A percentile compares a stretch with the other conserved stretches of the same genome.
phyloP scores from a whole-genome alignment of 2,329 filamentous ascomycete species.

The Periconia sp. region DNA sequence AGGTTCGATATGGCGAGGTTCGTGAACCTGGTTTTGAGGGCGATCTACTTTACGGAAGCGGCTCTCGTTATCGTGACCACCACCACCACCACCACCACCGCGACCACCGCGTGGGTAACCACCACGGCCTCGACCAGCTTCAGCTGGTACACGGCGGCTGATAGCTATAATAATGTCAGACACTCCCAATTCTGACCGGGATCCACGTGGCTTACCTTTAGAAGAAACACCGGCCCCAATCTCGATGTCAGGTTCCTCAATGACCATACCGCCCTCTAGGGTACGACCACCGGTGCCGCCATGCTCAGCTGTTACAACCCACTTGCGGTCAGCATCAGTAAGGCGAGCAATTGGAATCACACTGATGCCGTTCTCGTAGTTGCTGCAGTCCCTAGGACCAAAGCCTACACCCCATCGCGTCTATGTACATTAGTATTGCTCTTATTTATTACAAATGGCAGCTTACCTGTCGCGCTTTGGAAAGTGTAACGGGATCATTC shows the following conservation, averaged over 20 bases:
- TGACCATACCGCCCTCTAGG: slow-evolving; percentile 80
- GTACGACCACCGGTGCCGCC: slow-evolving; percentile 84
- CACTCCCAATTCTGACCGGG: not conserved
- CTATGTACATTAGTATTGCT: slow-evolving; percentile 48
- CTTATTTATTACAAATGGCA: not conserved
- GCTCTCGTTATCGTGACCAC: slow-evolving; percentile 22
- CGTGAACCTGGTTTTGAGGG: slow-evolving; percentile 17
- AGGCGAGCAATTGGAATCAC: slow-evolving; percentile 89
- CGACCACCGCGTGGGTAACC: slow-evolving; percentile 16
- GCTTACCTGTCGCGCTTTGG: slow-evolving; percentile 54
- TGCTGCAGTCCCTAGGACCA: slow-evolving; percentile 93
- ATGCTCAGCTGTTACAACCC: slow-evolving; percentile 92
- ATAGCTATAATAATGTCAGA: slow-evolving; percentile 31
- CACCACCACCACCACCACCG: slow-evolving; percentile 10
- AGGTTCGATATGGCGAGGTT: slow-evolving; percentile 37
- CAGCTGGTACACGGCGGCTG: slow-evolving; percentile 38
- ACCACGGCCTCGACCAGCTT: slow-evolving; percentile 27
- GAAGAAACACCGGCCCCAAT: slow-evolving; percentile 97
- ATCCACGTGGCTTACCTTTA: slow-evolving; percentile 60
- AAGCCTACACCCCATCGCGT: slow-evolving; percentile 98
- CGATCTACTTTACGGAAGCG: slow-evolving; percentile 35
- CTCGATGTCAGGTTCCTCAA: slow-evolving; percentile 98
- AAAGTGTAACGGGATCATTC: slow-evolving; percentile 70
- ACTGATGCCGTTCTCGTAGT: slow-evolving; percentile 90
- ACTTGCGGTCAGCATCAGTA: slow-evolving; percentile 95